Base-by-base conservation (phyloP, 2,329 filamentous ascomycete species). In the Colletotrichum sp. region DNA sequence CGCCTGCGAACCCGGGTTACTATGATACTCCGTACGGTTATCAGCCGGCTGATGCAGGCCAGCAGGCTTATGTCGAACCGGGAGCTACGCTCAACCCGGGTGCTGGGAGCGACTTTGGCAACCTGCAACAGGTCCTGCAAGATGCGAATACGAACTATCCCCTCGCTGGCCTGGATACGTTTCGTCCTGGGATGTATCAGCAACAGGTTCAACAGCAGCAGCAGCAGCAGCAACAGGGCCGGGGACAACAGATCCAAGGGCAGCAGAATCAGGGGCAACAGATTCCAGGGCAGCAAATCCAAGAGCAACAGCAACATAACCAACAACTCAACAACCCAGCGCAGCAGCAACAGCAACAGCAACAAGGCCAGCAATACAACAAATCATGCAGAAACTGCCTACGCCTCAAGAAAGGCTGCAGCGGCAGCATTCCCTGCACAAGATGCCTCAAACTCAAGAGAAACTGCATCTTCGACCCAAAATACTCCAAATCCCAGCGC, bases 31-130 rank as follows among this genome's bases (percentile, higher is more conserved):
- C 58, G 18, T 63, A 63, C 5, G 58, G 58, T 8, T 63, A 24
- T n/a, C 58, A 63, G 58, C n/a, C n/a, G 12, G 30, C n/a, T 3
- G 30, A 15, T 10, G 6, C 10, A 63, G 58, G n/a, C 28, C 58
- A 63, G 15, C 58, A 15, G n/a, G 28, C 30, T 15, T 58, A 28
- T 18, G 30, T 36, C 12, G 28, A 30, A 9, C 58, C 58, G 10
- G 16, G 28, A n/a, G 58, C 13, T 7, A 24, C 30, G 3, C 12
- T 63, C 2, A 32, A 32, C 0, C 58, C 58, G 1, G 18, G 0
- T 1, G 30, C 24, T 4, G 55, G 24, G 13, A 5, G 8, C 21
- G 26, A 58, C 0, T 28, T 58, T 1, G 26, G 21, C 55, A 57
- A 57, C 52, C 21, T 61, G 5, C 16, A 16, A 18, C 15, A 32